Conservation (phyloP, 2,329 filamentous ascomycete genomes). For the Apiospora koreana region DNA sequence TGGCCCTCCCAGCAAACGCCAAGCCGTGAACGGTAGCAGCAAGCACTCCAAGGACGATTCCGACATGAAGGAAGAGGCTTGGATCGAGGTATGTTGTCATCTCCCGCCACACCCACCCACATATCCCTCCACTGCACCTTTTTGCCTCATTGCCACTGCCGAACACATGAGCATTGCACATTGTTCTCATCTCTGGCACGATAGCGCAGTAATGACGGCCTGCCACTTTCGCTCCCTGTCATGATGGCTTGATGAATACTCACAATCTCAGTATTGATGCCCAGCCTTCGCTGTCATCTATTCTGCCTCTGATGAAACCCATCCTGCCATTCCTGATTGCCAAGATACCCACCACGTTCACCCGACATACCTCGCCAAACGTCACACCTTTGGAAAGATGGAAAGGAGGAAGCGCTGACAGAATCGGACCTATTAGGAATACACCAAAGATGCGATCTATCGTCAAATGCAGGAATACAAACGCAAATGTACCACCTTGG, state of each 20-base stretch:
- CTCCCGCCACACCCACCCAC: slow-evolving; percentile 17
- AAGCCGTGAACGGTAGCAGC: slow-evolving; percentile 79
- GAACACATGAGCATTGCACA: not conserved
- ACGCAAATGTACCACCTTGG: slow-evolving; percentile 79
- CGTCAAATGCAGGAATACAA: slow-evolving; percentile 99
- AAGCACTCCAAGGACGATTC: slow-evolving; percentile 56
- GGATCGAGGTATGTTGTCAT: slow-evolving; percentile 65
- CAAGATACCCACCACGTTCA: slow-evolving; percentile 23
- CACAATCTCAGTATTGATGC: slow-evolving; percentile 36
- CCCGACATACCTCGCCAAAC: slow-evolving; percentile 22
- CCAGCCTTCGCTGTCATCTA: slow-evolving; percentile 29
- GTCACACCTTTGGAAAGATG: slow-evolving; percentile 12
- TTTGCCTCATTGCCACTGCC: not conserved
- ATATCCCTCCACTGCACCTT: not conserved
- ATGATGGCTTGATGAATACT: slow-evolving; percentile 25
- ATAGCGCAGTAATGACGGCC: not conserved
- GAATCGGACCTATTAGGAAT: slow-evolving; percentile 61
- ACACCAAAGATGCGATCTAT: slow-evolving; percentile 94
- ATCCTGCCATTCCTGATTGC: slow-evolving; percentile 23
- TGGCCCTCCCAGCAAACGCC: slow-evolving; percentile 87
- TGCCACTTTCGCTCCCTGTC: slow-evolving; percentile 4
- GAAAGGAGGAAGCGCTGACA: slow-evolving; percentile 29
- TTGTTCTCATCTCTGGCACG: not conserved
- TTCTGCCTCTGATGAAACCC: slow-evolving; percentile 21
- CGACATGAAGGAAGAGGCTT: slow-evolving; percentile 60